Conservation (phyloP, 345 rosid genomes). For the Noccaea bulbosa region DNA sequence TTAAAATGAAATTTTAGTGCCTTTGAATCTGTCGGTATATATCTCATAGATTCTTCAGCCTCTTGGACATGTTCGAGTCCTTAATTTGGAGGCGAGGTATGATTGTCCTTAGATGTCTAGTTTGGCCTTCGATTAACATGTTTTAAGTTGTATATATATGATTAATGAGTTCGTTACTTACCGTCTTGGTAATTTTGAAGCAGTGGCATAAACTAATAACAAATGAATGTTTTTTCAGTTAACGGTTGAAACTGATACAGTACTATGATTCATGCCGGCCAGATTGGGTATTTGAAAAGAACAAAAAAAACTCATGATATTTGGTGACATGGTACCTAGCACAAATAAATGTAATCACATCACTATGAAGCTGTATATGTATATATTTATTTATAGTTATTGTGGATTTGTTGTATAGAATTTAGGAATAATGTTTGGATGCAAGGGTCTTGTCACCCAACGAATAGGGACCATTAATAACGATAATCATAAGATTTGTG, state of each 20-base stretch:
- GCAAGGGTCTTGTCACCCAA: conserved; percentile 27
- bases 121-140: not conserved
- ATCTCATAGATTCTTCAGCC: not conserved
- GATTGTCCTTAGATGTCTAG: not conserved
- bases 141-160: not conserved
- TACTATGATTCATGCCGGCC: not conserved
- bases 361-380: not conserved
- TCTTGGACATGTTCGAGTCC: conserved; percentile 5
- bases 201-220: not conserved
- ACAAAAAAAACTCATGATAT: too few species aligned
- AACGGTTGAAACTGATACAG: not conserved
- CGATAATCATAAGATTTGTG: conserved; percentile 41
- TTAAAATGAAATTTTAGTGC: not conserved
- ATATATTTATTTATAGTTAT: not conserved
- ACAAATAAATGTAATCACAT: conserved; percentile 5
- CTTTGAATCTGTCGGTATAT: not conserved
- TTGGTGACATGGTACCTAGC: conserved; percentile 17
- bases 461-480: conserved; percentile 38
- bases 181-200: not conserved
- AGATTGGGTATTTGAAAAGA: not conserved
- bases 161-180: not conserved
- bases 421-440: conserved; percentile 33
- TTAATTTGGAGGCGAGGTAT: conserved; percentile 1
- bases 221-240: not conserved
- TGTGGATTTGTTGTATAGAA: conserved; percentile 1